Evolutionary conservation across 2,329 filamentous ascomycete genomes (phyloP), one percentile per base, ranked within the genome.

Genomic region (Fonsecaea multimorphosa): DNA sequence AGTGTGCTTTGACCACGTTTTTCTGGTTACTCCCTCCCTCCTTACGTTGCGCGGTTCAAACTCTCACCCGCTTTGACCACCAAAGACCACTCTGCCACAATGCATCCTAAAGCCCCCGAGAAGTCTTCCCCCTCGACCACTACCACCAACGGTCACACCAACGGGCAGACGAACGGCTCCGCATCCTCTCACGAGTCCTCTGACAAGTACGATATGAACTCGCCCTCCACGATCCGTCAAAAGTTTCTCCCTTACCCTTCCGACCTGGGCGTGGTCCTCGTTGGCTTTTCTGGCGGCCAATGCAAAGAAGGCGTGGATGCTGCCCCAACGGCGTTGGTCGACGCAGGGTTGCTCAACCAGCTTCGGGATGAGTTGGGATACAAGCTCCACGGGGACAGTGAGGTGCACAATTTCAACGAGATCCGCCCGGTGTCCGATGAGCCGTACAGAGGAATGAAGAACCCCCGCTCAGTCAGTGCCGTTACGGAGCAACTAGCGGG

Each of bases 271-370:
- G 86, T 99, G 63, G 92, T 98, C 40, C 93, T 94, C 57, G 95
- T 98, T 40, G 94, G 94, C 69, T 99, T 98, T 83, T 96, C 93
- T 61, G 94, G 94, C 71, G 95, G 95, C 64, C 95, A 96, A 92
- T 89, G 89, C 82, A 97, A 98, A 81, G 84, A 89, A 46, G 95
- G 95, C 72, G 94, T 97, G 71, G 95, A 98, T 76, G 91, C 91
- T 16, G 95, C 91, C 6, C 95, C 95, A 34, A 88, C 89, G 73
- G 94, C 93, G 60, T 87, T 99, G 61, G 95, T 98, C 74, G 86
- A 94, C 76, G 87, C 91, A 60, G 95, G 95, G 62, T 88, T 99
- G 56, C 89, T 98, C 67, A 85, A 86, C 64, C 91, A 96, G 78
- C 86, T 99, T 65, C 85, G 87, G 74, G 85, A 92, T 46, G 94